phyloP scores from a whole-genome alignment of 371 early-diverging fungal genomes.

The Mucor lusitanicus region DNA sequence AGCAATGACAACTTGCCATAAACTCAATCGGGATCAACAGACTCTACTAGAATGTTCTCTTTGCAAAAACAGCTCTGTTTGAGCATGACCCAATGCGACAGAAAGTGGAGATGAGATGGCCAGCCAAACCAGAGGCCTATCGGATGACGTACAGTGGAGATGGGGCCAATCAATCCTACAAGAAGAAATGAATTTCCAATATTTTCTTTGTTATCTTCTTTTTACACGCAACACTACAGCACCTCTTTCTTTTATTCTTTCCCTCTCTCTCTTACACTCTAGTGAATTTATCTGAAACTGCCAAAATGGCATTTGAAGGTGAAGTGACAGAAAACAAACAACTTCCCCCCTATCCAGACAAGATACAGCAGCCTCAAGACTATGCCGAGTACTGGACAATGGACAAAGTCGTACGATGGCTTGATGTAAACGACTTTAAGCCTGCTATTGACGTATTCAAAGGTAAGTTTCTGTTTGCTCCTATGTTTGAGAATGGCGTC shows the following conservation, averaged over 20 bases:
- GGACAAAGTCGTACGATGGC: constrained; percentile 23
- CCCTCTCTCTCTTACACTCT: background rate
- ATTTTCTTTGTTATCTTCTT: background rate
- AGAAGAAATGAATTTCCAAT: background rate
- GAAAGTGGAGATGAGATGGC: background rate
- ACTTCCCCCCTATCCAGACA: background rate
- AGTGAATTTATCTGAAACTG: background rate
- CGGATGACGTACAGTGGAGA: background rate
- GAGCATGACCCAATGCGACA: background rate
- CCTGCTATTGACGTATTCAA: constrained; percentile 26
- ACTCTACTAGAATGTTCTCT: background rate
- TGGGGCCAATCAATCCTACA: constrained; percentile 3
- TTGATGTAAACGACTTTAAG: constrained; percentile 23
- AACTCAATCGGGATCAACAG: background rate
- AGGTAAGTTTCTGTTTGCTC: constrained; percentile 9
- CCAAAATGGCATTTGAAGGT: constrained; percentile 18
- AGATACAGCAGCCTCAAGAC: background rate
- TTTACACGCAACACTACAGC: background rate
- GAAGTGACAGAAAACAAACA: constrained; percentile 4
- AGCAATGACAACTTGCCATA: background rate
- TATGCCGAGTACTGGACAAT: constrained; percentile 24
- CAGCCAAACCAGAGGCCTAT: background rate
- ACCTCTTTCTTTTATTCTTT: background rate
- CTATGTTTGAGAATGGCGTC: constrained; percentile 1
- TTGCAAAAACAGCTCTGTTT: background rate